These are phyloP conservation scores for Fagus sylvatica DNA, from an alignment of 306 rosid genomes.

Conservation along the genomic window DNA sequence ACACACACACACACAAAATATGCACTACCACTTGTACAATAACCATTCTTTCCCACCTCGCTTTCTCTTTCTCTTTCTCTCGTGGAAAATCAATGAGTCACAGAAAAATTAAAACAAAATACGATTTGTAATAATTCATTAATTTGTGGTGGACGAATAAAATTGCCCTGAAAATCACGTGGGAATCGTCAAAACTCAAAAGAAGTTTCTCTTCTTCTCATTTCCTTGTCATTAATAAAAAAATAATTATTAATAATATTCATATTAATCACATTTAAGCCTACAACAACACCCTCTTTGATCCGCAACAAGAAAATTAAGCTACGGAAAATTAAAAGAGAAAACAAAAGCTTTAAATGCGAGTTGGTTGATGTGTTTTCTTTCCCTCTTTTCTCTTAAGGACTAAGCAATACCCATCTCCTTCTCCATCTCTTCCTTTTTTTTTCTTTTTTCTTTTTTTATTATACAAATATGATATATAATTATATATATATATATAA, in stretches of 20 bases:
- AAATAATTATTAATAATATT: not conserved
- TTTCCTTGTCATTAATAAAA: constrained; percentile 28
- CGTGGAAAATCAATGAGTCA: constrained; percentile 30
- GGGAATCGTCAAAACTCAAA: not conserved
- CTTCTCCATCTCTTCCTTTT: not conserved
- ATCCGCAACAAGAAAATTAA: constrained; percentile 1
- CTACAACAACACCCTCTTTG: not conserved
- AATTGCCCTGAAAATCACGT: too few relatives aligned
- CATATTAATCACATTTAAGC: too few relatives aligned
- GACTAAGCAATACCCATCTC: constrained; percentile 45
- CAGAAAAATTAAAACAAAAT: not conserved
- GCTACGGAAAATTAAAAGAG: constrained; percentile 18
- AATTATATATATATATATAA: not conserved
- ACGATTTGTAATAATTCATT: not conserved
- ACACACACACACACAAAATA: too few relatives aligned
- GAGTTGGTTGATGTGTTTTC: constrained; percentile 72
- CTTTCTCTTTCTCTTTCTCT: not conserved
- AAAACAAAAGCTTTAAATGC: constrained; percentile 67
- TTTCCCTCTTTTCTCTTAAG: constrained; percentile 43
- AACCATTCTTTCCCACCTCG: not conserved
- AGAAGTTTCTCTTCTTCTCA: constrained; percentile 11
- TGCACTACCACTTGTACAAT: too few relatives aligned
- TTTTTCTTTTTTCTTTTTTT: not conserved
- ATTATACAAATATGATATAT: not conserved
- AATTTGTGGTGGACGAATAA: not conserved